Evolutionary conservation across 2,329 filamentous ascomycete genomes (phyloP).

Genomic region (Fusarium haematococcum): DNA sequence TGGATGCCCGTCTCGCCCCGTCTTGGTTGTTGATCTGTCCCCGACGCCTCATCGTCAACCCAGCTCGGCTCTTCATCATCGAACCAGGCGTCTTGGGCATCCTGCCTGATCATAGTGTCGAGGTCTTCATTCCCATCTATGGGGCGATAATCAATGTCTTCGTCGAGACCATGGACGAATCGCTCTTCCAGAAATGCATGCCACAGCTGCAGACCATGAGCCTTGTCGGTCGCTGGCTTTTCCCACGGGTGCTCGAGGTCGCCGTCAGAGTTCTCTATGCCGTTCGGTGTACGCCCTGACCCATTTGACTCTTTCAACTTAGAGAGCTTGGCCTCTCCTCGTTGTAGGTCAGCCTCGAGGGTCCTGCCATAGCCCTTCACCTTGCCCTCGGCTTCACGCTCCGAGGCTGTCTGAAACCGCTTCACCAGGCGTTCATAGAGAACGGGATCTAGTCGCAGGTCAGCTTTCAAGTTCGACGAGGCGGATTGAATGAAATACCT

Average conservation of each 20-base stretch:
- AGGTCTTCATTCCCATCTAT: constrained; percentile 81
- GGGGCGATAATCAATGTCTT: constrained; percentile 79
- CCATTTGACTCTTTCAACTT: constrained; percentile 47
- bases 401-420: constrained; percentile 77
- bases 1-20: constrained; percentile 77
- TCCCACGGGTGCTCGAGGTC: constrained; percentile 55
- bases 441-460: constrained; percentile 71
- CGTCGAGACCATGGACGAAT: constrained; percentile 80
- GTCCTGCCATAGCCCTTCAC: constrained; percentile 82
- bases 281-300: neutral
- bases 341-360: constrained; percentile 80
- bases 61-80: constrained; percentile 81
- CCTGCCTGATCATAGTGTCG: constrained; percentile 71
- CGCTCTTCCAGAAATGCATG: constrained; percentile 76
- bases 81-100: constrained; percentile 81
- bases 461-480: constrained; percentile 8
- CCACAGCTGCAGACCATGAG: constrained; percentile 78
- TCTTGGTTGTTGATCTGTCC: constrained; percentile 33
- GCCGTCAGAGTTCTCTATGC: constrained; percentile 3
- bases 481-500: constrained; percentile 48
- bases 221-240: constrained; percentile 56
- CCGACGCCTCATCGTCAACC: constrained; percentile 57
- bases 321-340: constrained; percentile 81
- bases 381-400: constrained; percentile 79
- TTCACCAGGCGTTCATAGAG: constrained; percentile 86